Percentiles rank a stretch among this genome's conserved stretches.
Evolutionary conservation across 1,139 yeast species (phyloP).

Genomic region (Diutina scorzettiae): DNA sequence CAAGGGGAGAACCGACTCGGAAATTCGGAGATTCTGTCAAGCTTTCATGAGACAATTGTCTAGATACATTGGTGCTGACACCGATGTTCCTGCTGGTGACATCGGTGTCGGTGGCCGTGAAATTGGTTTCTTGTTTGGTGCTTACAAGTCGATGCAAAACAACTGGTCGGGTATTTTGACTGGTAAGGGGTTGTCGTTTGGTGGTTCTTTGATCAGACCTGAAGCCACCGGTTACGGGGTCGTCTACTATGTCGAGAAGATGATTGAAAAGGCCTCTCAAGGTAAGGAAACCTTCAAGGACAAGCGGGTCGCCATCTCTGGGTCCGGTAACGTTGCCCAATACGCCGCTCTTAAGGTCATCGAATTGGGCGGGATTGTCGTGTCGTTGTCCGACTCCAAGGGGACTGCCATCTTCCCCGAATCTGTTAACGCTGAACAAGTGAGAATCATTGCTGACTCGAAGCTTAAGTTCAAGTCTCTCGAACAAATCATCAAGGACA

Average conservation of each 20-base stretch:
- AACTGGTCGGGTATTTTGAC: conserved; percentile 95
- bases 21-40: conserved; percentile 93
- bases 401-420: conserved; percentile 69
- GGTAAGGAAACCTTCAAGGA: conserved; percentile 86
- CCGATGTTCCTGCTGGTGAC: conserved; percentile 98
- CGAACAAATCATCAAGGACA: conserved; percentile 45
- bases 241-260: conserved; percentile 93
- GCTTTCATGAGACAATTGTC: conserved; percentile 93
- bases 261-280: conserved; percentile 85
- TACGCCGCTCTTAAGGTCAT: conserved; percentile 96
- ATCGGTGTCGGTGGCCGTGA: conserved; percentile 92
- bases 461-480: conserved; percentile 74
- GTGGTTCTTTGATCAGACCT: conserved; percentile 97
- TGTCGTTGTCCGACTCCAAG: conserved; percentile 88
- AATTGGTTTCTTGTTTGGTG: conserved; percentile 91
- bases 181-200: conserved; percentile 97
- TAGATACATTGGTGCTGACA: conserved; percentile 92
- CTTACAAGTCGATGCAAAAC: conserved; percentile 86
- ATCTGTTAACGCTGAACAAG: conserved; percentile 78
- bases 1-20: conserved; percentile 83
- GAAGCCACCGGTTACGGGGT: conserved; percentile 99
- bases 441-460: conserved; percentile 65
- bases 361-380: conserved; percentile 92
- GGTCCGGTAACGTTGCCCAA: conserved; percentile 99
- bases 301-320: conserved; percentile 92